phyloP scores from a whole-genome alignment of 768 basidiomycete genomes.

The Lactarius hatsudake region DNA sequence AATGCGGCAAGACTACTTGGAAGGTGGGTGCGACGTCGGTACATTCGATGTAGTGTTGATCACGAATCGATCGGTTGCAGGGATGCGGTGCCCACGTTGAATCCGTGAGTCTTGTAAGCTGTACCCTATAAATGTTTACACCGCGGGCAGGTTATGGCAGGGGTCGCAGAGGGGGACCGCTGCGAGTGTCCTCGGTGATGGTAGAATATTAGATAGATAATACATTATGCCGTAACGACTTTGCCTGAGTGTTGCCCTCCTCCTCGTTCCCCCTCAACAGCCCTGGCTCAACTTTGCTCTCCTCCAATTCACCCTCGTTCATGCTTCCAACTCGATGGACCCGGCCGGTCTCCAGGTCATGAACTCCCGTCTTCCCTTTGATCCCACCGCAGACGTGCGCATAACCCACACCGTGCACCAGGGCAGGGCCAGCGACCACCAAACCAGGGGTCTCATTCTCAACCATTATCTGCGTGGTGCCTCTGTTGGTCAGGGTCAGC shows the following conservation, averaged over 20 bases:
- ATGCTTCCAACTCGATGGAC: conserved; percentile 24
- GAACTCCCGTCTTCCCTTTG: conserved; percentile 20
- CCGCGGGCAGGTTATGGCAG: conserved; percentile 43
- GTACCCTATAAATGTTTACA: neutral
- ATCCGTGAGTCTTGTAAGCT: conserved; percentile 19
- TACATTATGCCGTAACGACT: conserved; percentile 15
- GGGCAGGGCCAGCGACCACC: conserved; percentile 38
- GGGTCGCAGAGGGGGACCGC: conserved; percentile 49
- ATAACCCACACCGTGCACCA: conserved; percentile 30
- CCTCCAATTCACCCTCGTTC: conserved; percentile 6
- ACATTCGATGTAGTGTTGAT: neutral
- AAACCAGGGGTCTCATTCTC: conserved; percentile 47
- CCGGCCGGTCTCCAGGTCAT: conserved; percentile 25
- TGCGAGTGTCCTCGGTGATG: conserved; percentile 40
- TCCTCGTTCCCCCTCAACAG: neutral
- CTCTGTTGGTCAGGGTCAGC: conserved; percentile 83
- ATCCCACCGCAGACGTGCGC: conserved; percentile 26
- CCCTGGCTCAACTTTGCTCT: neutral
- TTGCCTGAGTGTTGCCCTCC: too few species aligned
- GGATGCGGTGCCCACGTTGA: conserved; percentile 29
- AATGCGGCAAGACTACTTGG: conserved; percentile 35
- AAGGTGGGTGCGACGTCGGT: conserved; percentile 21
- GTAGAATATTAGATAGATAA: neutral
- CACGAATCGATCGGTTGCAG: conserved; percentile 7
- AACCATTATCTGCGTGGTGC: conserved; percentile 84